Evolutionary conservation across 305 asterid genomes (phyloP).

Genomic region (Fraxinus sp.): DNA sequence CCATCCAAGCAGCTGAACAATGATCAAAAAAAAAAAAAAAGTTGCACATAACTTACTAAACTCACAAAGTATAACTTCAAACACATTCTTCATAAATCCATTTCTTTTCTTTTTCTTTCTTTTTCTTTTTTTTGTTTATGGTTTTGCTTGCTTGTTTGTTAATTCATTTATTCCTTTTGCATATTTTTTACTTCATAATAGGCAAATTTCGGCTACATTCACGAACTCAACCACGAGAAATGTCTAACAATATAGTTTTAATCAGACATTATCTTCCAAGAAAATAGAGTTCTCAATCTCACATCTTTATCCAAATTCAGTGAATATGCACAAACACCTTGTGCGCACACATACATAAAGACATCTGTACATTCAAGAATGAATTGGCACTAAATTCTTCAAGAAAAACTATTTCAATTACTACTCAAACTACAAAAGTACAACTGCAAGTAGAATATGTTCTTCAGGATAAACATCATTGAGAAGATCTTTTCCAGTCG

Average conservation of each 20-base stretch:
- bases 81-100: constrained; percentile 1
- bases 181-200: neutral
- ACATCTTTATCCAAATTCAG: neutral
- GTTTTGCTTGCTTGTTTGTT: neutral
- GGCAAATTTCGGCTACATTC: neutral
- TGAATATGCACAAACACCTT: neutral
- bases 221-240: neutral
- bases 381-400: neutral
- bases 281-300: neutral
- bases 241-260: neutral
- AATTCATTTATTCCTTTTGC: neutral
- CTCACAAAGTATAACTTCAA: neutral
- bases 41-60: neutral
- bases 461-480: neutral
- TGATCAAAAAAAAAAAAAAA: neutral
- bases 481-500: neutral
- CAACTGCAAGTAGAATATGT: neutral
- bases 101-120: neutral
- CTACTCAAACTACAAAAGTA: neutral
- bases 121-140: neutral
- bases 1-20: neutral
- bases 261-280: neutral
- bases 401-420: neutral
- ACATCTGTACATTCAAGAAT: neutral
- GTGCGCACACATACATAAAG: neutral